These are phyloP conservation scores for Xerocomus spinulosus DNA, from an alignment of 768 basidiomycete genomes.

Conservation along the genomic window DNA sequence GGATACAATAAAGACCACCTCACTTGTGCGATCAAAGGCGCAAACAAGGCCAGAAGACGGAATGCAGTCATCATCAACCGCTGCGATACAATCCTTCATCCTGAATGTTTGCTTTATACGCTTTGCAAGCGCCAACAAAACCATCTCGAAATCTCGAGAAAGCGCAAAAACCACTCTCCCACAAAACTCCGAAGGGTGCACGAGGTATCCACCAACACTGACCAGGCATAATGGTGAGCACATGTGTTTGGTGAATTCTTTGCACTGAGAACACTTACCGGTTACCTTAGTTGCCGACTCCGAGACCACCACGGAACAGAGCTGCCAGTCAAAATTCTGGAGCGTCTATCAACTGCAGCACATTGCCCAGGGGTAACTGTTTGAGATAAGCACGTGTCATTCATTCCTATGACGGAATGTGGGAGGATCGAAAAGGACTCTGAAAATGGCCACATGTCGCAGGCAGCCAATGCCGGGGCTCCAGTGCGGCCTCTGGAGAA, in stretches of 20 bases:
- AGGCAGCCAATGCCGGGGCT: neutral
- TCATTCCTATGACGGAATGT: neutral
- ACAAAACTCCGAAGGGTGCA: neutral
- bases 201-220: neutral
- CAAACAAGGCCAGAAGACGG: constrained; percentile 1
- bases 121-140: constrained; percentile 2
- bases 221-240: neutral
- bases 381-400: neutral
- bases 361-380: neutral
- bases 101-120: constrained; percentile 12
- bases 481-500: neutral
- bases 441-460: neutral
- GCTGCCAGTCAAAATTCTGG: neutral
- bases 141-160: neutral
- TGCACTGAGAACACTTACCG: too few species aligned
- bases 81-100: neutral
- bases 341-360: neutral
- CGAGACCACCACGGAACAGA: too few species aligned
- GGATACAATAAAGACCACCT: neutral
- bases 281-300: too few species aligned
- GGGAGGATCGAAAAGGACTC: neutral
- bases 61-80: constrained; percentile 6
- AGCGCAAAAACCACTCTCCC: neutral
- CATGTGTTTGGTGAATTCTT: neutral
- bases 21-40: constrained; percentile 4